Conservation (phyloP, 1,139 yeast genomes). For the Chernovozyma aurita region DNA sequence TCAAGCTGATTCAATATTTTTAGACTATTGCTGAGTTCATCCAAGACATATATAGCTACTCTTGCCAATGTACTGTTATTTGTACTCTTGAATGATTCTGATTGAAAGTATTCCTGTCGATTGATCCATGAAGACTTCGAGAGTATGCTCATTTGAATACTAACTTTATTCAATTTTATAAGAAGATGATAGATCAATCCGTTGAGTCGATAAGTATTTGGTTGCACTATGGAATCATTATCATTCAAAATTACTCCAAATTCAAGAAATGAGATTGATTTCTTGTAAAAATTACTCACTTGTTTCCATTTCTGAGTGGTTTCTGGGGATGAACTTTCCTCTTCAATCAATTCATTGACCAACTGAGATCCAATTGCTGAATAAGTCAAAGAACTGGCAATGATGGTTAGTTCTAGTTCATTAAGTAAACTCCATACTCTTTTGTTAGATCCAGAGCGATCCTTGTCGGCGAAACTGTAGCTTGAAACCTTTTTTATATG, state of each 20-base stretch:
- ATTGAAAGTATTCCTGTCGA: constrained; percentile 23
- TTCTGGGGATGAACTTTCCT: constrained; percentile 11
- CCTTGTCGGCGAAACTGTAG: no score
- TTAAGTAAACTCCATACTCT: constrained; percentile 25
- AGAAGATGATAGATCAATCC: constrained; percentile 20
- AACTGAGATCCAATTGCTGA: constrained; percentile 34
- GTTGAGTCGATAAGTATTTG: constrained; percentile 11
- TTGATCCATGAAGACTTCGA: constrained; percentile 40
- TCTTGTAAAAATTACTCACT: constrained; percentile 29
- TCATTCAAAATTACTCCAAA: constrained; percentile 17
- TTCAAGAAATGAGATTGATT: constrained; percentile 22
- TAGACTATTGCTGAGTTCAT: constrained; percentile 25
- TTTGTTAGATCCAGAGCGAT: background rate
- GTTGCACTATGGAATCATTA: constrained; percentile 1
- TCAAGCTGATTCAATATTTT: constrained; percentile 15
- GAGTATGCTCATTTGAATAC: constrained; percentile 39
- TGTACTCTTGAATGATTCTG: constrained; percentile 25
- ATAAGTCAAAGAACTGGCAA: constrained; percentile 27
- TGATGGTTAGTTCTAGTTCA: constrained; percentile 25
- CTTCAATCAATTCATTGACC: constrained; percentile 33
- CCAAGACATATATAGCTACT: constrained; percentile 36
- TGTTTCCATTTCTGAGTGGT: constrained; percentile 34
- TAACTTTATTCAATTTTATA: constrained; percentile 24
- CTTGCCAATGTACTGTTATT: constrained; percentile 40
- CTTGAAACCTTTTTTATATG: no score